A percentile compares a stretch with the other conserved stretches of the same genome.
phyloP scores from a whole-genome alignment of 2,329 filamentous ascomycete species.

The Lojkania enalia region DNA sequence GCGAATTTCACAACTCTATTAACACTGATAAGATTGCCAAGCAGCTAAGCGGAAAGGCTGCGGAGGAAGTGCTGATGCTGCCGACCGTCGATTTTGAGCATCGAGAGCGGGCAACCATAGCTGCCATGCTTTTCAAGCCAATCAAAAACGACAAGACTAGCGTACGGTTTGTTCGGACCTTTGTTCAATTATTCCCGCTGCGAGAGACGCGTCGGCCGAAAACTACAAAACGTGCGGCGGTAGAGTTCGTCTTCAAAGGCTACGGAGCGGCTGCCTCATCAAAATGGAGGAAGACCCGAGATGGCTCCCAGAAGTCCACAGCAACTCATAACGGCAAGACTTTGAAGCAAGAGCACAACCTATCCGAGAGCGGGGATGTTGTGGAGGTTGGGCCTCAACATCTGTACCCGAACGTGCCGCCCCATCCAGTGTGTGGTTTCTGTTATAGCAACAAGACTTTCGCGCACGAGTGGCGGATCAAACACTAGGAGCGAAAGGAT shows the following conservation, averaged over 20 bases:
- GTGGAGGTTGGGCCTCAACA: slow-evolving; percentile 1
- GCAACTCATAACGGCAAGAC: neutral
- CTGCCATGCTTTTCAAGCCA: slow-evolving; percentile 10
- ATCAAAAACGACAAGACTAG: slow-evolving; percentile 4
- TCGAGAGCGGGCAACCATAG: slow-evolving; percentile 10
- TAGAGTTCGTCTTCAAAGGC: neutral
- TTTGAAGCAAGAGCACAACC: neutral
- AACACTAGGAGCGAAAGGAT: neutral
- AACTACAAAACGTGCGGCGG: neutral
- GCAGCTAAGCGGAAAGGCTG: slow-evolving; percentile 7
- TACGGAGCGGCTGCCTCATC: neutral
- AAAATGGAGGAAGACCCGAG: neutral
- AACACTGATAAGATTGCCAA: slow-evolving; percentile 5
- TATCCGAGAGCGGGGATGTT: neutral
- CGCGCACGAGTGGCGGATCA: neutral
- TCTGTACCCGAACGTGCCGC: slow-evolving; percentile 1
- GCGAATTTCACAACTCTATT: slow-evolving; percentile 9
- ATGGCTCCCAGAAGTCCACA: neutral
- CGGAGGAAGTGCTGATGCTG: slow-evolving; percentile 6
- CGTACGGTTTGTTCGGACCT: neutral
- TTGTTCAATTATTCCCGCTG: neutral
- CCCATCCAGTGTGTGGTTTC: slow-evolving; percentile 1
- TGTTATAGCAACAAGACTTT: neutral
- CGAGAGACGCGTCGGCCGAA: neutral
- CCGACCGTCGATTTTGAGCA: slow-evolving; percentile 7